A percentile compares a stretch with the other conserved stretches of the same genome.
Evolutionary conservation across 805 yeast genomes (phyloP).

Genomic region (Pachysolen tannophilus): DNA sequence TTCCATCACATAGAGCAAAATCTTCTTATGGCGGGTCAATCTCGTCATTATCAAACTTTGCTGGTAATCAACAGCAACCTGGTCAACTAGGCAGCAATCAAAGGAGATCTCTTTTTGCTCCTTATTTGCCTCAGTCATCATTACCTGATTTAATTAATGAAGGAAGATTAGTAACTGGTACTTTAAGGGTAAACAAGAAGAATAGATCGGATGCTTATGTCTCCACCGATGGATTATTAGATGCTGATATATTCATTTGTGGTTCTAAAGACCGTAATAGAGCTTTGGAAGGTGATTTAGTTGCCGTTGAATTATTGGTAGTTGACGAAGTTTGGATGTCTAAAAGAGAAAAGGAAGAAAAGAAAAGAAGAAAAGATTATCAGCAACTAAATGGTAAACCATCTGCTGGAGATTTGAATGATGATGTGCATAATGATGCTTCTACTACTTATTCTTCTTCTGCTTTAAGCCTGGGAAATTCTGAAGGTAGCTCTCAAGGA

Average conservation of each 20-base stretch:
- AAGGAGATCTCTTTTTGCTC: conserved; percentile 85
- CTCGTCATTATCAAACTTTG: conserved; percentile 37
- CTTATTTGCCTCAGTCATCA: conserved; percentile 89
- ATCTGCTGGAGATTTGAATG: conserved; percentile 35
- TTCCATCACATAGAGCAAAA: conserved; percentile 71
- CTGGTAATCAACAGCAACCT: conserved; percentile 16
- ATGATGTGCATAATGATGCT: conserved; percentile 77
- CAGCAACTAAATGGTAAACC: conserved; percentile 26
- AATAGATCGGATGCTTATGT: conserved; percentile 97
- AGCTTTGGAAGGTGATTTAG: conserved; percentile 93
- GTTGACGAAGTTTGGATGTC: conserved; percentile 98
- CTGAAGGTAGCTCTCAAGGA: conserved; percentile 25
- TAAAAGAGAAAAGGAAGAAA: conserved; percentile 94
- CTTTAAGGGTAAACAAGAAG: conserved; percentile 87
- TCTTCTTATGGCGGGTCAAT: conserved; percentile 63
- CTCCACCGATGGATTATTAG: conserved; percentile 91
- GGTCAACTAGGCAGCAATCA: conserved; percentile 26
- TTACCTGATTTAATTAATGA: conserved; percentile 84
- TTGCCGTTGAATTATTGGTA: conserved; percentile 87
- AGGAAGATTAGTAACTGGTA: conserved; percentile 89
- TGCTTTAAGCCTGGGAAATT: conserved; percentile 20
- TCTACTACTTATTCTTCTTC: conserved; percentile 38
- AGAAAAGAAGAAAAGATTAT: conserved; percentile 80
- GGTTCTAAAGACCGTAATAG: conserved; percentile 98
- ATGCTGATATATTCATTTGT: conserved; percentile 95